Evolutionary conservation across 768 basidiomycete genomes (phyloP), one percentile per base, ranked within the genome.

Genomic region (Pleurotus djamor): DNA sequence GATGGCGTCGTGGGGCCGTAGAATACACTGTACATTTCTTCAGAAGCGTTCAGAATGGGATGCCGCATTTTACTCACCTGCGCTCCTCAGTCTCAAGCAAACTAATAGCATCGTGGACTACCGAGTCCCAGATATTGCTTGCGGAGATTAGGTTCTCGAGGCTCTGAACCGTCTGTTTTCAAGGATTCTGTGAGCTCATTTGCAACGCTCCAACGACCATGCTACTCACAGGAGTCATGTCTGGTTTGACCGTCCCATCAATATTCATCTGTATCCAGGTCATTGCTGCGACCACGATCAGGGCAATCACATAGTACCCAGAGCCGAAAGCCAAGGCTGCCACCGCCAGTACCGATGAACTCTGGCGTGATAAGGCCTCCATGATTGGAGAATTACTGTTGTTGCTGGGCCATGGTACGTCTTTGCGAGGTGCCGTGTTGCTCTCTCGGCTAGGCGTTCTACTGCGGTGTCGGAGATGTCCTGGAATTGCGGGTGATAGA

Each of bases 51-150:
- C n/a, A 52, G 50, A 16, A 52, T 8, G 2, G 34, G 37, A 34
- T 16, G 9, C 16, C 34, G n/a, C 36, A 35, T 50, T 47, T 34
- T 37, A 12, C 10, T 57, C 64, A 91, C 91, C 76, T 85, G 67
- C 73, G 81, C 66, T 92, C 90, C 63, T 92, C 90, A 33, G 75
- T 82, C 63, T 93, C 89, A 48, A 93, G 73, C 41, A 82, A 72
- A 36, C 73, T 72, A 60, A 92, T 77, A 6, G 88, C 84, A 64
- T 91, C 87, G 64, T 86, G 85, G 14, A 94, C 80, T 48, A 85
- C 79, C 6, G 86, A 82, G 61, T 92, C 89, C 92, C 91, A 94
- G 28, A 83, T 72, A 51, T 83, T 78, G 58, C 88, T 88, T 47
- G 90, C 83, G 51, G 76, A 70, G 63, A 90, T 82, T 58, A 94